Evolutionary conservation across 2,329 filamentous ascomycete species (phyloP), one percentile per base, ranked within the genome.

Genomic region (Colletotrichum sp.): DNA sequence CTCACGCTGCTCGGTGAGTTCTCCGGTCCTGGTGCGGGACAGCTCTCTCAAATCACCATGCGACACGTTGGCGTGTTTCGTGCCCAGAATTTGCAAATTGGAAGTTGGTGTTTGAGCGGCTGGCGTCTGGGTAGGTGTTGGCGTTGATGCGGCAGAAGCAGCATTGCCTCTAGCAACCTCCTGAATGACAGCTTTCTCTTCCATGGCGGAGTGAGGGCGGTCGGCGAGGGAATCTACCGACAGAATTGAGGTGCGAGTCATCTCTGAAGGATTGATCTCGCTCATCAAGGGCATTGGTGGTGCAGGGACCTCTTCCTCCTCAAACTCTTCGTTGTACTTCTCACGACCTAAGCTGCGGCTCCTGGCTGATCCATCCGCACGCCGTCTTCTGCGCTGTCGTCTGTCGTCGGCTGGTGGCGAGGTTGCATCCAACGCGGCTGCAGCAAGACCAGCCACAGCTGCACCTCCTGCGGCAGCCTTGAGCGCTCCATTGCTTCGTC

Each of bases 231-330:
- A 95, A 32, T 94, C 93, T 34, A 95, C 94, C 7, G 96, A 97
- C 22, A 97, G 86, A 70, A 98, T 95, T 0, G 96, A 98, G 19
- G 94, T 94, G 79, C 96, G 91, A 1, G 96, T 98, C 71, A 98
- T 85, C 68, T 98, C 96, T 0, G 96, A 98, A 57, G 94, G 92
- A 78, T 95, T 94, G 73, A 98, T 91, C 72, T 95, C 95, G 84
- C 96, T 98, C 84, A 94, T 93, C 77, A 98, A 89, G 4, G 96
- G 96, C 93, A 98, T 95, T 8, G 95, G 95, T 8, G 96, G 94
- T 7, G 85, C 84, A 12, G 88, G 88, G 16, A 94, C 91, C 68
- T 91, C 89, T 75, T 90, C 87, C 3, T 90, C 87, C 8, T 90
- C 90, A 52, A 89, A 88, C 13, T 89, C 89, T 15, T 91, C 89